These are phyloP conservation scores for Colletotrichum australisinense DNA, from an alignment of 2,329 filamentous ascomycete genomes.

Conservation along the genomic window DNA sequence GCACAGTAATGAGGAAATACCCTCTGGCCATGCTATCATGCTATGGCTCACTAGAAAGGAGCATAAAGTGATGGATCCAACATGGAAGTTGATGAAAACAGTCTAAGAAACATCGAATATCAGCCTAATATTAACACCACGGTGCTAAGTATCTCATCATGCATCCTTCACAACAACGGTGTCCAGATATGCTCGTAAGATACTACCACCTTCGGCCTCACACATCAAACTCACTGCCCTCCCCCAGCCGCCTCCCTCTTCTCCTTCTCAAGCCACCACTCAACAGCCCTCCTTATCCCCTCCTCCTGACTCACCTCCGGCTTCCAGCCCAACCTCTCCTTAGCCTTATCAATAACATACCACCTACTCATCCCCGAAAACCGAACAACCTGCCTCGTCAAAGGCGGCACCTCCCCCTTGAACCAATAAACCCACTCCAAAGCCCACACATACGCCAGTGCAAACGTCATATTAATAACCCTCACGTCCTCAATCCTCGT, in stretches of 20 bases:
- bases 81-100: too few relatives aligned
- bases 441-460: conserved; percentile 34
- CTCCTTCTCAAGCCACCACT: conserved; percentile 32
- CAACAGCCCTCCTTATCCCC: conserved; percentile 43
- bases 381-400: conserved; percentile 43
- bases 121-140: neutral
- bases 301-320: conserved; percentile 43
- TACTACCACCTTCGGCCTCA: too few relatives aligned
- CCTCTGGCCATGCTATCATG: too few relatives aligned
- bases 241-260: neutral
- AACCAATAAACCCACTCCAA: conserved; percentile 42
- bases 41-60: too few relatives aligned
- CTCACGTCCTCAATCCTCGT: conserved; percentile 22
- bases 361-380: conserved; percentile 44
- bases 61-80: too few relatives aligned
- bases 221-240: neutral
- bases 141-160: too few relatives aligned
- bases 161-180: too few relatives aligned
- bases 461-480: conserved; percentile 1
- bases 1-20: neutral
- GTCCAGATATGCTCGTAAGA: too few relatives aligned
- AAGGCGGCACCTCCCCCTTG: conserved; percentile 40
- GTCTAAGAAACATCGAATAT: too few relatives aligned
- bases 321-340: conserved; percentile 44
- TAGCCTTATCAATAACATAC: conserved; percentile 47